A percentile compares a stretch with the other conserved stretches of the same genome.
These are phyloP conservation scores for Trichomonas tenax DNA, from an alignment of 208 protist species.

Conservation along the genomic window DNA sequence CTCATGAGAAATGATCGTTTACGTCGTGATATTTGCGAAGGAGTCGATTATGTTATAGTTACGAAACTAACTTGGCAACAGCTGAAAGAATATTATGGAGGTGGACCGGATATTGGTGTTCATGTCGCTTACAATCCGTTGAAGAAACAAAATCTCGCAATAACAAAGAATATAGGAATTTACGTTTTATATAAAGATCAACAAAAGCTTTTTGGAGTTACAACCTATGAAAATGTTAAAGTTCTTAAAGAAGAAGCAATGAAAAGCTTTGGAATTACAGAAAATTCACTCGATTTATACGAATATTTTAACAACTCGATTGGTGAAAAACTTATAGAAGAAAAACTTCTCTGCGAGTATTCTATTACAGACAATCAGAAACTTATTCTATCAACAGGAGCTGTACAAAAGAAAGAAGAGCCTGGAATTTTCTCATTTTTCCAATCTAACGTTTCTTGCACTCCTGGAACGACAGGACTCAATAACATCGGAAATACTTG, in stretches of 20 bases:
- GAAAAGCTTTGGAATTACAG: not conserved
- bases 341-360: not conserved
- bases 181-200: not conserved
- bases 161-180: not conserved
- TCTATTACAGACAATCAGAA: not conserved
- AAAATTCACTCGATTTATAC: not conserved
- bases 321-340: not conserved
- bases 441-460: not conserved
- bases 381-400: not conserved
- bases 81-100: not conserved
- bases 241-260: not conserved
- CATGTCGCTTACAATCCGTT: not conserved
- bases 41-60: not conserved
- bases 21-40: not conserved
- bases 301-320: not conserved
- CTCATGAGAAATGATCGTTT: not conserved
- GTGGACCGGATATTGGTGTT: not conserved
- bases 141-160: not conserved
- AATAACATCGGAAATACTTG: slow-evolving; percentile 2
- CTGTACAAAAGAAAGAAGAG: not conserved
- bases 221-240: not conserved
- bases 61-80: not conserved
- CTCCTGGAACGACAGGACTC: not conserved
- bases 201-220: not conserved
- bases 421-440: not conserved